A percentile compares a stretch with the other conserved stretches of the same genome.
phyloP scores from a whole-genome alignment of 2,329 filamentous ascomycete species.

The Alternaria gansuensis region DNA sequence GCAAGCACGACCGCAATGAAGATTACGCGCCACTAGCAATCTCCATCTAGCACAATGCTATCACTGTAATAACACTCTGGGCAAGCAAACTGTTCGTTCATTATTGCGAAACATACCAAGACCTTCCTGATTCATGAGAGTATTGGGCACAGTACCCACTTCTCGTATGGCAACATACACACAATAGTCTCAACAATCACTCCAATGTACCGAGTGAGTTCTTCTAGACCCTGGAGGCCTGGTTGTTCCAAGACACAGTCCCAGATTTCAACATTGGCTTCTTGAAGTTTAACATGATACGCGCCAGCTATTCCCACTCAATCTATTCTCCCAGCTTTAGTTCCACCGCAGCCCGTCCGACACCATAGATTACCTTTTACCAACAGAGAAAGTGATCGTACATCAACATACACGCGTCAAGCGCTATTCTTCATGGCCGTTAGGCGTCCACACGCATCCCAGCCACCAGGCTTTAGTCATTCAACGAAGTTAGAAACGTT shows the following conservation, averaged over 20 bases:
- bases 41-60: slow-evolving; percentile 29
- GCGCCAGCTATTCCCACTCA: slow-evolving; percentile 11
- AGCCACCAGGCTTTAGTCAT: slow-evolving; percentile 15
- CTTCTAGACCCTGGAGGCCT: slow-evolving; percentile 1
- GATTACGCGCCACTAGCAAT: slow-evolving; percentile 25
- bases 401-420: slow-evolving; percentile 7
- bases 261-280: not conserved
- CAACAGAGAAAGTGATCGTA: slow-evolving; percentile 11
- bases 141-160: slow-evolving; percentile 19
- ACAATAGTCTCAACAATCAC: slow-evolving; percentile 13
- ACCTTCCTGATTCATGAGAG: slow-evolving; percentile 33
- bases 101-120: slow-evolving; percentile 18
- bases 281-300: slow-evolving; percentile 6
- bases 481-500: slow-evolving; percentile 11
- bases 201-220: slow-evolving; percentile 3
- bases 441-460: slow-evolving; percentile 11
- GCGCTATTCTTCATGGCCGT: slow-evolving; percentile 1
- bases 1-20: slow-evolving; percentile 32
- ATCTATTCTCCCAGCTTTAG: slow-evolving; percentile 12
- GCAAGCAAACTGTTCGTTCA: slow-evolving; percentile 22
- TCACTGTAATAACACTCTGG: slow-evolving; percentile 23
- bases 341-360: slow-evolving; percentile 16
- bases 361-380: slow-evolving; percentile 1
- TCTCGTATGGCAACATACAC: slow-evolving; percentile 17
- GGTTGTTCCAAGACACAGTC: slow-evolving; percentile 5